Conservation (phyloP, 2,329 filamentous ascomycete genomes). For the Cercospora zeae-maydis region DNA sequence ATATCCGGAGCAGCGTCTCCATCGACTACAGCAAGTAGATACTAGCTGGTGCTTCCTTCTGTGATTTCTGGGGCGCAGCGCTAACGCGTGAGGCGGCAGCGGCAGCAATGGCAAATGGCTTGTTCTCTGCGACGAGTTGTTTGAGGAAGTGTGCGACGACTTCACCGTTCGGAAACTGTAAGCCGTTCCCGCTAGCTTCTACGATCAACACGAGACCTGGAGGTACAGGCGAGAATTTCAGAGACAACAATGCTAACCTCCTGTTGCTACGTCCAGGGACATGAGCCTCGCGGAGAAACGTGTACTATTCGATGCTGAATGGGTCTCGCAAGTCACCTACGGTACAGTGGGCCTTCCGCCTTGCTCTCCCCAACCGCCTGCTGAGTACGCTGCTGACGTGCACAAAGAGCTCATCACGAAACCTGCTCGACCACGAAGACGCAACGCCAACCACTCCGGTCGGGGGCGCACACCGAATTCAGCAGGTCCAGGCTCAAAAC, state of each 20-base stretch:
- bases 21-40: conserved; percentile 11
- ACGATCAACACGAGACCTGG: neutral
- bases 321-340: conserved; percentile 19
- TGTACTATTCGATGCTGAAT: conserved; percentile 16
- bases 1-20: conserved; percentile 9
- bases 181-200: neutral
- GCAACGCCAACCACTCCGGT: conserved; percentile 1
- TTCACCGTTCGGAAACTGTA: conserved; percentile 15
- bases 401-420: conserved; percentile 8
- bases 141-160: conserved; percentile 15
- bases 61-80: neutral
- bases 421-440: conserved; percentile 7
- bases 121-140: conserved; percentile 16
- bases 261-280: neutral
- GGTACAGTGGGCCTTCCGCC: neutral
- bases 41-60: neutral
- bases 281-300: conserved; percentile 5
- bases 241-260: neutral
- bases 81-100: neutral
- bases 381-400: neutral
- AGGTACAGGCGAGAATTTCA: neutral
- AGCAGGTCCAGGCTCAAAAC: neutral
- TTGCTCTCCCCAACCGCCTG: neutral
- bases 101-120: conserved; percentile 20
- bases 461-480: neutral